These are phyloP conservation scores for Aspergillus cavernicola DNA, from an alignment of 495 filamentous ascomycete genomes.

Conservation along the genomic window DNA sequence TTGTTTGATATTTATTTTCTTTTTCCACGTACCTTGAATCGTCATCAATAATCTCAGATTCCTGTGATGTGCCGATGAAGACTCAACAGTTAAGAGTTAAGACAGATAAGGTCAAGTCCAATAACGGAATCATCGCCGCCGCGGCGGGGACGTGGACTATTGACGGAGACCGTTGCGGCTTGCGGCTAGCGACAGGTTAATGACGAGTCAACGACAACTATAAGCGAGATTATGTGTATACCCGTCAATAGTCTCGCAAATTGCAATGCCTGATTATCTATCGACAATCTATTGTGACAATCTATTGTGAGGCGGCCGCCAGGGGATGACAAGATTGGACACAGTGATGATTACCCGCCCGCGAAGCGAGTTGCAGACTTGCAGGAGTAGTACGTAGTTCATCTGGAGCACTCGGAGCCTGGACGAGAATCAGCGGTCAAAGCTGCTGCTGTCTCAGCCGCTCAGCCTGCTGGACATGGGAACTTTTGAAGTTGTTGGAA, in stretches of 20 bases:
- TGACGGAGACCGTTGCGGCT: not conserved
- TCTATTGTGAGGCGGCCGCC: not conserved
- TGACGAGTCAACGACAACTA: not conserved
- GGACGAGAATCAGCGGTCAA: slow-evolving; percentile 18
- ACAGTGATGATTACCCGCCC: slow-evolving; percentile 12
- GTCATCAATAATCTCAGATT: not conserved
- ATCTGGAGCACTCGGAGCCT: slow-evolving; percentile 12
- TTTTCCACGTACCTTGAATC: not conserved
- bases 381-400: too few species aligned
- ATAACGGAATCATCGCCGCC: not conserved
- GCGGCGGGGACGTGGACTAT: not conserved
- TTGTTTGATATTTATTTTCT: not conserved
- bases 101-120: not conserved
- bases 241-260: not conserved
- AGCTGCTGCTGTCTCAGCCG: slow-evolving; percentile 17
- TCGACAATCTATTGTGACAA: not conserved
- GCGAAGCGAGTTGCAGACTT: slow-evolving; percentile 25
- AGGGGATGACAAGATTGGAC: not conserved
- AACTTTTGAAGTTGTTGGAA: slow-evolving; percentile 20
- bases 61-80: too few species aligned
- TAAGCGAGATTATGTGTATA: not conserved
- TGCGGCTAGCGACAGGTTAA: not conserved
- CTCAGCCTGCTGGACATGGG: not conserved
- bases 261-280: not conserved
- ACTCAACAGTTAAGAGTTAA: too few species aligned